Evolutionary conservation across 140 eudicot species (phyloP).

Genomic region (Bidens hawaiensis): DNA sequence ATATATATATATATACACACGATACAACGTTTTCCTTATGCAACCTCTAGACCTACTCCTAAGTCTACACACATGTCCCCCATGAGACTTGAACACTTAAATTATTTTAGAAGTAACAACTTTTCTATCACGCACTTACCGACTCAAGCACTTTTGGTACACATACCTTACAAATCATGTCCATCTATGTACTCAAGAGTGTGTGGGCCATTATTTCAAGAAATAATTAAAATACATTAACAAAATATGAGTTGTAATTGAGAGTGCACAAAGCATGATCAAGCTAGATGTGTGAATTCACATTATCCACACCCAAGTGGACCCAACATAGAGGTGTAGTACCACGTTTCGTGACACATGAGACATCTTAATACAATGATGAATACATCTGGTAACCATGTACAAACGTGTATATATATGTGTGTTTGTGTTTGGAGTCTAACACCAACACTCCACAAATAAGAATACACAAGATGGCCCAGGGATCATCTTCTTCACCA

Average conservation of each 20-base stretch:
- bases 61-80: too few species aligned
- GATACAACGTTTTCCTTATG: too few species aligned
- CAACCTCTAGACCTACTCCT: too few species aligned
- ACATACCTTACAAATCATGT: neutral
- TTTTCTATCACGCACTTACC: too few species aligned
- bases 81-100: too few species aligned
- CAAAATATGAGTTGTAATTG: neutral
- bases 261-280: neutral
- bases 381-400: neutral
- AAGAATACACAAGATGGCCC: neutral
- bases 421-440: neutral
- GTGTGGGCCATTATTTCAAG: neutral
- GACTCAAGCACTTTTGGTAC: neutral
- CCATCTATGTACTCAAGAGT: neutral
- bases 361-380: neutral
- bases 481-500: conserved; percentile 5
- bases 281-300: neutral
- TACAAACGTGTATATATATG: neutral
- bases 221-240: too few species aligned
- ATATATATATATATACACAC: too few species aligned
- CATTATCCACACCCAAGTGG: neutral
- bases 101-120: too few species aligned
- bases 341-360: neutral
- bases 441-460: neutral
- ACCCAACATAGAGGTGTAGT: neutral